Evolutionary conservation across 164 flowering plant genomes (phyloP).

Genomic region (Vitis labrusca): DNA sequence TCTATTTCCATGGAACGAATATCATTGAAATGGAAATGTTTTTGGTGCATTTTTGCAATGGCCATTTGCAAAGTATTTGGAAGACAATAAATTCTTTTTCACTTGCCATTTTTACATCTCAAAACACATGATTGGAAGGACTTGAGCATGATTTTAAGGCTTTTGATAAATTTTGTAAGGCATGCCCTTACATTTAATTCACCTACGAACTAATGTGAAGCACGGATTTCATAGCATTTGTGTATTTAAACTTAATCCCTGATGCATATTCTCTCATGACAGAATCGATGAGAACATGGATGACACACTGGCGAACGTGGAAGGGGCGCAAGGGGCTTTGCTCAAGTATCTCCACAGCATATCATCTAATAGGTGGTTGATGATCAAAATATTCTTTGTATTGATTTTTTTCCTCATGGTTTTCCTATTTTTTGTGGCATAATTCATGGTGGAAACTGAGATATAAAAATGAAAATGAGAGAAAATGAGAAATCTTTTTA

Average conservation of each 20-base stretch:
- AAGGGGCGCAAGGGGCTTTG: conserved; percentile 80
- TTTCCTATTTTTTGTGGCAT: conserved; percentile 90
- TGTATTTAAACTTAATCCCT: too few relatives aligned
- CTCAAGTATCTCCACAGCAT: conserved; percentile 79
- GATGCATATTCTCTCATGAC: conserved; percentile 3
- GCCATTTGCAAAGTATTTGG: too few relatives aligned
- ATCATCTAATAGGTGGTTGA: conserved; percentile 91
- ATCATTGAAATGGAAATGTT: too few relatives aligned
- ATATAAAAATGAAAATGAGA: neutral
- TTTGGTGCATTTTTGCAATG: too few relatives aligned
- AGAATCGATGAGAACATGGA: conserved; percentile 99
- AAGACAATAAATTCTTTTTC: too few relatives aligned
- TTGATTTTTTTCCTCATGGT: conserved; percentile 80
- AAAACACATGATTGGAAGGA: neutral
- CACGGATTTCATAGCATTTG: too few relatives aligned
- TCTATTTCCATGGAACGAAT: too few relatives aligned
- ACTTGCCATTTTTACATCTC: too few relatives aligned
- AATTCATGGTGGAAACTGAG: conserved; percentile 7
- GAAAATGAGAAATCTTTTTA: neutral
- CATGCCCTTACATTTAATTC: neutral
- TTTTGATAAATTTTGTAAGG: too few relatives aligned
- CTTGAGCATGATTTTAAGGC: neutral
- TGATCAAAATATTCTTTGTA: conserved; percentile 95
- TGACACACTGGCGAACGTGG: conserved; percentile 82
- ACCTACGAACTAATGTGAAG: neutral